Conservation (phyloP, 345 rosid species). For the Eucalyptus marginata region DNA sequence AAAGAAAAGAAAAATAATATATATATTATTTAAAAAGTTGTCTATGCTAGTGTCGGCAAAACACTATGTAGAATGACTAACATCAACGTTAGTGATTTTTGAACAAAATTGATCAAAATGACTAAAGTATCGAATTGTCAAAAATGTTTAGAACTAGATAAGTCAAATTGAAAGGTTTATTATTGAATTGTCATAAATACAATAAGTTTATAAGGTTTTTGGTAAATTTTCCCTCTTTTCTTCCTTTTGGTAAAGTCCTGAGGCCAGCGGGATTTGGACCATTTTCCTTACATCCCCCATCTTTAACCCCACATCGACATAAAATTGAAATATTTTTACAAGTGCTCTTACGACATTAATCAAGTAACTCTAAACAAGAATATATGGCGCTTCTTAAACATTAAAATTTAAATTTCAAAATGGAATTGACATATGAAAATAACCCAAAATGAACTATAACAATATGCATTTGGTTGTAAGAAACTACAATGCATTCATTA, state of each 20-base stretch:
- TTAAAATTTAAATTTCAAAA: not conserved
- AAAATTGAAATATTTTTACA: not conserved
- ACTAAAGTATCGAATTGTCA: not conserved
- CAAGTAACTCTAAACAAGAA: not conserved
- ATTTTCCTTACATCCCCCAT: not conserved
- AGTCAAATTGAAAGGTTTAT: not conserved
- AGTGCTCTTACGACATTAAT: not conserved
- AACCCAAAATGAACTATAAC: not conserved
- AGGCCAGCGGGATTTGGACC: not conserved
- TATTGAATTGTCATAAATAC: not conserved
- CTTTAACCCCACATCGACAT: not conserved
- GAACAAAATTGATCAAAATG: not conserved
- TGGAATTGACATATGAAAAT: not conserved
- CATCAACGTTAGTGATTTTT: fast-evolving
- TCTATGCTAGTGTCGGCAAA: fast-evolving
- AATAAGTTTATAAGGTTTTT: not conserved
- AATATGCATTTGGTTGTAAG: not conserved
- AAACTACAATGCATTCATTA: not conserved
- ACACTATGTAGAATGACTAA: not conserved
- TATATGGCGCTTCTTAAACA: not conserved
- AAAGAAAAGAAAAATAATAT: not conserved
- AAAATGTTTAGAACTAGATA: too few species aligned
- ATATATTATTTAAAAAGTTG: not conserved
- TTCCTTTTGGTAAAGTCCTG: not conserved
- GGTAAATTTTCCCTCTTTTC: not conserved